These are phyloP conservation scores for Coccomyxa subellipsoidea DNA, from an alignment of 163 green algal genomes.

Conservation along the genomic window DNA sequence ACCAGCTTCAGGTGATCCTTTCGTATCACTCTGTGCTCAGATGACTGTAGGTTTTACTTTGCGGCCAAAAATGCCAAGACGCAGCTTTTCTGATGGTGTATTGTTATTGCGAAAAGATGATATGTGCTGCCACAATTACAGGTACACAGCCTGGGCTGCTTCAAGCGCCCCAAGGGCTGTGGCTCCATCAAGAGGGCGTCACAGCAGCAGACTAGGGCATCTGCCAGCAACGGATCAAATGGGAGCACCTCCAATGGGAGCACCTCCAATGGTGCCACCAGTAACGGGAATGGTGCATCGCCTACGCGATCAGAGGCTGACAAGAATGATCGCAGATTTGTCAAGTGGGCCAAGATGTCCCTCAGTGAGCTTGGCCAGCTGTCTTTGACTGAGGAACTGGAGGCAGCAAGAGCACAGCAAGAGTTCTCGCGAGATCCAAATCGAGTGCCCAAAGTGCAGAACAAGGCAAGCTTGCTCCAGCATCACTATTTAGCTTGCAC, in stretches of 20 bases:
- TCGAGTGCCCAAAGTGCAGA: not conserved
- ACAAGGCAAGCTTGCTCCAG: conserved; percentile 4
- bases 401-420: not conserved
- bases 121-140: no score
- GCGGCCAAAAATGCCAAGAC: no score
- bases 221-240: not conserved
- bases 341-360: not conserved
- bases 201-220: not conserved
- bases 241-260: not conserved
- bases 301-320: not conserved
- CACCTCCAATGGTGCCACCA: not conserved
- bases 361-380: not conserved
- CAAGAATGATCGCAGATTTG: not conserved
- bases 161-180: no score
- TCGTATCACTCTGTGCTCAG: no score
- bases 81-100: no score
- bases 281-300: not conserved
- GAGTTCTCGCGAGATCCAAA: not conserved
- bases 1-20: not conserved
- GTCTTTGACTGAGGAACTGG: not conserved
- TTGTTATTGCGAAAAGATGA: no score
- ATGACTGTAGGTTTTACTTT: no score
- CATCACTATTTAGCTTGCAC: not conserved
- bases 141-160: no score
- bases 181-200: no score